These are phyloP conservation scores for Trypanosoma boissoni DNA, from an alignment of 208 protist genomes.

Conservation along the genomic window DNA sequence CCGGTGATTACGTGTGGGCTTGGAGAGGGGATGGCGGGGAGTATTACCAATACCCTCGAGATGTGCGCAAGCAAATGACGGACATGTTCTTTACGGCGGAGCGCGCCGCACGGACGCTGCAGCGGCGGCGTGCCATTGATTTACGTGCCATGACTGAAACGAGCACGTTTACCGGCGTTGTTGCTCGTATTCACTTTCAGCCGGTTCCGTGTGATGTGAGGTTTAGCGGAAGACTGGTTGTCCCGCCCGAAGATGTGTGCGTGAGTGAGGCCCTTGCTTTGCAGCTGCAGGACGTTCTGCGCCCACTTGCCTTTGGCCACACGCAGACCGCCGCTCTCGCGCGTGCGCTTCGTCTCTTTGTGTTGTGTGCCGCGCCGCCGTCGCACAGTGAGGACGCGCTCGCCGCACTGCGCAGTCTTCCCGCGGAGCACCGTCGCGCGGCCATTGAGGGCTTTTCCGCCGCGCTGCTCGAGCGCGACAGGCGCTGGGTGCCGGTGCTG, in stretches of 20 bases:
- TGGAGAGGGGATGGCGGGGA: slow-evolving; percentile 60
- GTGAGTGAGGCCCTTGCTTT: neutral
- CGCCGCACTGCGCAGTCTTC: slow-evolving; percentile 42
- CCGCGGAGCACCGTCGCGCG: slow-evolving; percentile 25
- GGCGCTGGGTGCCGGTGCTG: slow-evolving; percentile 46
- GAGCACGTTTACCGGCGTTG: slow-evolving; percentile 23
- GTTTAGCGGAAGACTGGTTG: slow-evolving; percentile 12
- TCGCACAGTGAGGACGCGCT: slow-evolving; percentile 30
- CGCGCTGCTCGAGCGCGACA: slow-evolving; percentile 37
- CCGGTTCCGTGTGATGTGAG: slow-evolving; percentile 42
- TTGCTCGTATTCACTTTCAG: slow-evolving; percentile 69
- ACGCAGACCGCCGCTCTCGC: slow-evolving; percentile 39
- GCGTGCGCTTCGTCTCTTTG: slow-evolving; percentile 51
- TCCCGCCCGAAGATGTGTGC: slow-evolving; percentile 5
- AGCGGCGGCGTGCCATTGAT: slow-evolving; percentile 32
- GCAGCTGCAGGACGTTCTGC: slow-evolving; percentile 26
- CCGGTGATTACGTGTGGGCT: slow-evolving; percentile 69
- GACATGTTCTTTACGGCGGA: slow-evolving; percentile 40
- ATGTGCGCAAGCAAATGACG: slow-evolving; percentile 42
- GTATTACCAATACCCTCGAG: slow-evolving; percentile 45
- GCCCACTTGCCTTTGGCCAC: slow-evolving; percentile 46
- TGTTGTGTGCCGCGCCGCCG: slow-evolving; percentile 43
- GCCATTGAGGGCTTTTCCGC: slow-evolving; percentile 39
- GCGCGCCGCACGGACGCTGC: slow-evolving; percentile 25
- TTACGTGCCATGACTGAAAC: slow-evolving; percentile 52